These are phyloP conservation scores for Stagonosporopsis cucurbitacearum DNA, from an alignment of 2,329 filamentous ascomycete species.

Conservation along the genomic window DNA sequence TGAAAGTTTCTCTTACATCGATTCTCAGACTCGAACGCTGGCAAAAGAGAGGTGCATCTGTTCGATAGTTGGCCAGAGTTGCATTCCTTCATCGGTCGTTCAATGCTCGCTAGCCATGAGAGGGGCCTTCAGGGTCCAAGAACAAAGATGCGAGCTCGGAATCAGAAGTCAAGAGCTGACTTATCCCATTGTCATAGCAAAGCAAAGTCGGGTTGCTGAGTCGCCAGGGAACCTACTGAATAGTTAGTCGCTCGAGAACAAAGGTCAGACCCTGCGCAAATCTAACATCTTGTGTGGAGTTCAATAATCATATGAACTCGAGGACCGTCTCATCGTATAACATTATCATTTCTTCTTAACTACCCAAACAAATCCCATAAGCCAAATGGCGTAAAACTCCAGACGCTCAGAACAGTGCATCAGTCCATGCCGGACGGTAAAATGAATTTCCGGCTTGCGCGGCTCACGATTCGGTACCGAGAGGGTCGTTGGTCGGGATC, in stretches of 20 bases:
- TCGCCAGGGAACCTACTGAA: neutral
- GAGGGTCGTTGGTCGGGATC: conserved; percentile 1
- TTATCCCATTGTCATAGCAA: too few relatives aligned
- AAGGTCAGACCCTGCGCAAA: neutral
- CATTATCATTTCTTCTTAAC: conserved; percentile 19
- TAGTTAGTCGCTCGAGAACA: neutral
- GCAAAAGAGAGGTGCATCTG: too few relatives aligned
- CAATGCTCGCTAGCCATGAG: too few relatives aligned
- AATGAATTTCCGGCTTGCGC: conserved; percentile 7
- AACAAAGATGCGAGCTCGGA: too few relatives aligned
- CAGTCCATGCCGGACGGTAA: conserved; percentile 14
- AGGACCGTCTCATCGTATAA: neutral
- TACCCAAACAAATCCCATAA: conserved; percentile 11
- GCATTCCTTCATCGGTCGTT: too few relatives aligned
- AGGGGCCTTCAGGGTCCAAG: too few relatives aligned
- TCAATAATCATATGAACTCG: neutral
- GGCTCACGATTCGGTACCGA: neutral
- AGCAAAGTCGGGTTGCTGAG: too few relatives aligned
- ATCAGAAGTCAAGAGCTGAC: too few relatives aligned
- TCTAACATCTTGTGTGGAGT: neutral
- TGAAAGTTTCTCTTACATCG: too few relatives aligned
- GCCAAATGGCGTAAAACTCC: conserved; percentile 15
- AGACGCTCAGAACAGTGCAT: conserved; percentile 22
- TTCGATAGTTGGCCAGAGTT: too few relatives aligned
- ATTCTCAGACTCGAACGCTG: too few relatives aligned